Percentiles rank a stretch among this genome's conserved stretches.
phyloP scores from a whole-genome alignment of 768 basidiomycete genomes.

The Mycena latifolia region DNA sequence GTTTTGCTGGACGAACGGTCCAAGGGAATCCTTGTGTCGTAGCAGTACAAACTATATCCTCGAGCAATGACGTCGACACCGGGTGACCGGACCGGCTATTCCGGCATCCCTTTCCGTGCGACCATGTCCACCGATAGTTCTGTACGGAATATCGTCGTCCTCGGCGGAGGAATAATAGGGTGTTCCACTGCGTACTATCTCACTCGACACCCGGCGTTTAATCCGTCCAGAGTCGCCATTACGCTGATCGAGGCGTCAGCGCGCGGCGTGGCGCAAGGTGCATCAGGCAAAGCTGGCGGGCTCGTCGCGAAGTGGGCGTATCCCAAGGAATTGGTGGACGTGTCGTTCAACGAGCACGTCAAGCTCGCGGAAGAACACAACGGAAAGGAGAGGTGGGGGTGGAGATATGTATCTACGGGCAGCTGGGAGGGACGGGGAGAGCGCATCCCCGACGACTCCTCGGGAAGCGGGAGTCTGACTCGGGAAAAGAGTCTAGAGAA shows the following conservation, averaged over 20 bases:
- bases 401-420: conserved; percentile 80
- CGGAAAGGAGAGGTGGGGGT: conserved; percentile 85
- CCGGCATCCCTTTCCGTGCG: too few relatives aligned
- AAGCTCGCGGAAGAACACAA: conserved; percentile 76
- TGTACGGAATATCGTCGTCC: conserved; percentile 69
- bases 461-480: conserved; percentile 43
- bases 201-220: conserved; percentile 65
- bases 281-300: conserved; percentile 88
- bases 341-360: conserved; percentile 83
- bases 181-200: conserved; percentile 88
- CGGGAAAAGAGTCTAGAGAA: conserved; percentile 66
- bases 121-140: conserved; percentile 11
- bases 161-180: conserved; percentile 92
- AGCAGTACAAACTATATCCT: neutral
- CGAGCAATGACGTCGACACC: too few relatives aligned
- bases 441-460: conserved; percentile 29
- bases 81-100: too few relatives aligned
- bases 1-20: conserved; percentile 62
- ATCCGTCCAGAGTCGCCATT: conserved; percentile 54
- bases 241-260: conserved; percentile 81
- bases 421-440: conserved; percentile 79
- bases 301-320: conserved; percentile 91
- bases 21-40: conserved; percentile 58
- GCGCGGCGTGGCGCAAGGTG: conserved; percentile 78
- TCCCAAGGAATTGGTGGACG: conserved; percentile 72